Conservation (phyloP, 2,329 filamentous ascomycete genomes). For the Sarocladium kiliense region DNA sequence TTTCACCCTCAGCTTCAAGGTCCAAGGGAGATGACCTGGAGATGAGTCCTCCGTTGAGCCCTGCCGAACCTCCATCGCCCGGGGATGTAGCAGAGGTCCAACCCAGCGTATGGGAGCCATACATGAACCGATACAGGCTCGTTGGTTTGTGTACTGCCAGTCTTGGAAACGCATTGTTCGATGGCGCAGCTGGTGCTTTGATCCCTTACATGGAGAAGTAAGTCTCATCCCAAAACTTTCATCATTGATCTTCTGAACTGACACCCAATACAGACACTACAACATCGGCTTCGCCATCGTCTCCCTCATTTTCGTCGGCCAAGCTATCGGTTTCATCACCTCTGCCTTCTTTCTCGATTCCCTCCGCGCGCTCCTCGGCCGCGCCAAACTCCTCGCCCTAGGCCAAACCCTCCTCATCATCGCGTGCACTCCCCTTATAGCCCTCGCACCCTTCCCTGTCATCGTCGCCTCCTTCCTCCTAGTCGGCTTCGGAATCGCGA, state of each 20-base stretch:
- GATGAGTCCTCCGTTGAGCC: conserved; percentile 42
- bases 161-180: conserved; percentile 67
- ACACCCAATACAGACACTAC: conserved; percentile 47
- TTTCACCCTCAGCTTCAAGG: too few species aligned
- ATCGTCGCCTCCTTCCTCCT: conserved; percentile 66
- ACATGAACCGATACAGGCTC: conserved; percentile 67
- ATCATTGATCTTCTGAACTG: not conserved
- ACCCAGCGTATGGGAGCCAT: conserved; percentile 53
- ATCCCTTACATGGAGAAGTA: conserved; percentile 74
- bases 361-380: conserved; percentile 57
- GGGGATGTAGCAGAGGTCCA: conserved; percentile 39
- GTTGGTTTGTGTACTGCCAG: conserved; percentile 59
- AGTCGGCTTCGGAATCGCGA: conserved; percentile 53
- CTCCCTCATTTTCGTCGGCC: conserved; percentile 76
- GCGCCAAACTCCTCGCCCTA: conserved; percentile 57
- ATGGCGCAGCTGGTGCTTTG: conserved; percentile 70
- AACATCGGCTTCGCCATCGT: conserved; percentile 71
- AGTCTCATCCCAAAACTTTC: conserved; percentile 14
- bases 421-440: conserved; percentile 62
- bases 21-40: conserved; percentile 35
- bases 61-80: conserved; percentile 23
- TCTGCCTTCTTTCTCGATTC: conserved; percentile 66
- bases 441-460: conserved; percentile 63
- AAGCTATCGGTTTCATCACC: conserved; percentile 70
- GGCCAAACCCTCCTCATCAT: conserved; percentile 50